These are phyloP conservation scores for Globisporangium camurandrum DNA, from an alignment of 352 stramenopile species.

Conservation along the genomic window DNA sequence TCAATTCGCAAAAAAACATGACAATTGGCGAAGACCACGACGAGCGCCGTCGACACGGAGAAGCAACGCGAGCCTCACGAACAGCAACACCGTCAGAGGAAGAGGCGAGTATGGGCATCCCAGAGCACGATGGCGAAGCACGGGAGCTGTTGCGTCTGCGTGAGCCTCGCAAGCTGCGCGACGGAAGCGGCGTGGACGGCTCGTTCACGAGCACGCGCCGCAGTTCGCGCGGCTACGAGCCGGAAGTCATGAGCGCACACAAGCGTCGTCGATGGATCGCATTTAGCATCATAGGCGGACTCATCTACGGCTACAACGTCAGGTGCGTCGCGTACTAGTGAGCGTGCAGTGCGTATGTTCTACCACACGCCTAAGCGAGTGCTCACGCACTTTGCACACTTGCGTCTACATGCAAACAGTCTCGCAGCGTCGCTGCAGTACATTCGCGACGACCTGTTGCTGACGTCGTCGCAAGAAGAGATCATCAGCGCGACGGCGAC, in stretches of 20 bases:
- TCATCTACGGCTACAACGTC: constrained; percentile 89
- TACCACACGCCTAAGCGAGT: too few relatives aligned
- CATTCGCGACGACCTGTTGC: constrained; percentile 58
- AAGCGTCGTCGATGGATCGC: constrained; percentile 59
- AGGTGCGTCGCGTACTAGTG: constrained; percentile 18
- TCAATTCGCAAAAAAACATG: too few relatives aligned
- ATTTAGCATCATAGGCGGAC: constrained; percentile 73
- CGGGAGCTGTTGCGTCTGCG: constrained; percentile 55
- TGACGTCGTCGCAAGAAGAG: constrained; percentile 64
- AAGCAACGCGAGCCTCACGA: too few relatives aligned
- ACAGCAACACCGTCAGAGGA: too few relatives aligned
- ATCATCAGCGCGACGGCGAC: constrained; percentile 73
- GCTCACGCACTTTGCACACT: too few relatives aligned
- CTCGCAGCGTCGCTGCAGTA: constrained; percentile 76
- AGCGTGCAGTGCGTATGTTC: too few relatives aligned
- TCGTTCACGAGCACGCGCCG: constrained; percentile 6
- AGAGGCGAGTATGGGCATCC: constrained; percentile 1
- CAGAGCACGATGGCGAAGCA: constrained; percentile 30
- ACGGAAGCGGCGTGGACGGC: not conserved
- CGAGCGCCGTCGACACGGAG: too few relatives aligned
- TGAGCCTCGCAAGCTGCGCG: constrained; percentile 16
- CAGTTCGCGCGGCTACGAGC: constrained; percentile 13
- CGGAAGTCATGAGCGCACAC: constrained; percentile 8
- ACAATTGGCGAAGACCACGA: too few relatives aligned
- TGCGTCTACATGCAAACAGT: constrained; percentile 18